These are phyloP conservation scores for Cerioporus squamosus DNA, from an alignment of 1,284 basidiomycete species.

Conservation along the genomic window DNA sequence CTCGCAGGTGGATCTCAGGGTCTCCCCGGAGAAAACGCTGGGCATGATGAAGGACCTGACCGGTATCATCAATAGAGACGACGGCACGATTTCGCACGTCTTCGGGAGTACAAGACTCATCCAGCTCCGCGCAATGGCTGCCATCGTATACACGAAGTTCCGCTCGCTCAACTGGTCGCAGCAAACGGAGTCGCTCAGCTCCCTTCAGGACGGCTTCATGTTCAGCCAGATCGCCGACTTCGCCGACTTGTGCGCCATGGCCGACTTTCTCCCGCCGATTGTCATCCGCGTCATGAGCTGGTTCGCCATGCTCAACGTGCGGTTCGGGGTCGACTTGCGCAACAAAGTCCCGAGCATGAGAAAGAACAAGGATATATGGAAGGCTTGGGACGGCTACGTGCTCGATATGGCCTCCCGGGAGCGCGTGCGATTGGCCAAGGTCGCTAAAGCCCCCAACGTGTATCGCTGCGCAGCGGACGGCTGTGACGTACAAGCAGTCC, in stretches of 20 bases:
- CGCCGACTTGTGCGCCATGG: background rate
- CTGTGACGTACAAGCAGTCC: background rate
- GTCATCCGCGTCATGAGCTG: slow-evolving; percentile 1
- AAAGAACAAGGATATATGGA: background rate
- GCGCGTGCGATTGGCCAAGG: background rate
- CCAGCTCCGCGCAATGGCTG: background rate
- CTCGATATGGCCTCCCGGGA: background rate
- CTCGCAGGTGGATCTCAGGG: background rate
- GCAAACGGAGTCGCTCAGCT: background rate
- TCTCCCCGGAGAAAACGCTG: background rate
- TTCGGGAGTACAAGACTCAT: background rate
- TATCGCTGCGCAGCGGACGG: slow-evolving; percentile 1
- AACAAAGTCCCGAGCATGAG: background rate
- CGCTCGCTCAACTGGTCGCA: background rate
- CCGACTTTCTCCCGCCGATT: background rate
- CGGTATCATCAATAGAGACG: background rate
- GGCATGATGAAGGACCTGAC: background rate
- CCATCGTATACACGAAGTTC: background rate
- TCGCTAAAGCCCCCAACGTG: background rate
- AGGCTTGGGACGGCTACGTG: background rate
- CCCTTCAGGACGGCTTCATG: background rate
- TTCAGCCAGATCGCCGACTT: background rate
- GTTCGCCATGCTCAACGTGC: background rate
- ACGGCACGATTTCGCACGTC: background rate
- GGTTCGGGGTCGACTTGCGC: background rate